Conservation (phyloP, 306 rosid genomes). For the Sechiopsis laciniata region DNA sequence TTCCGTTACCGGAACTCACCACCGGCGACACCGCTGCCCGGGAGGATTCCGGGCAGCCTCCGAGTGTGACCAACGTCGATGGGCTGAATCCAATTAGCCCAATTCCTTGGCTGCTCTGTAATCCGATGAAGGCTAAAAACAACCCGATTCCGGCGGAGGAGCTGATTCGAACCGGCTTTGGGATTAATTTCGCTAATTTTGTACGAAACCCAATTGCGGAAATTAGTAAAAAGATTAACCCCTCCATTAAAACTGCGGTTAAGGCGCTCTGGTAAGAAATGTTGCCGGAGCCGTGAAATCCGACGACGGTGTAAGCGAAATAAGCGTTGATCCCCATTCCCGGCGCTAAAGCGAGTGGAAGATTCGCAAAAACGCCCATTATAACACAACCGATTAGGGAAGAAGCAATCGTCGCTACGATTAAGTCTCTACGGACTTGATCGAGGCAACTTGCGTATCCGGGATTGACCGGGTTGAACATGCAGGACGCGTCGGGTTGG, state of each 20-base stretch:
- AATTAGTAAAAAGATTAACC: constrained; percentile 40
- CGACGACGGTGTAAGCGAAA: constrained; percentile 95
- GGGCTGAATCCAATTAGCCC: constrained; percentile 74
- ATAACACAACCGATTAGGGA: constrained; percentile 79
- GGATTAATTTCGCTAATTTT: constrained; percentile 69
- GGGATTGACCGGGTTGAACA: constrained; percentile 78
- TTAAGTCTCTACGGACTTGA: constrained; percentile 57
- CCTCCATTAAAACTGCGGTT: constrained; percentile 84
- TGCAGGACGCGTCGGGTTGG: constrained; percentile 55
- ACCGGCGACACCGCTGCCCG: constrained; percentile 68
- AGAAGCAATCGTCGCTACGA: constrained; percentile 82
- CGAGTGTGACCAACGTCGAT: constrained; percentile 63
- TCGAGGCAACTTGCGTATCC: constrained; percentile 72
- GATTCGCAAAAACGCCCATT: constrained; percentile 89
- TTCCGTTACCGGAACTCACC: constrained; percentile 47
- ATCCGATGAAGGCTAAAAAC: constrained; percentile 82
- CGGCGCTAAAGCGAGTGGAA: constrained; percentile 85
- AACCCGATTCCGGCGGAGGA: constrained; percentile 97
- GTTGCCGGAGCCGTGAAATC: constrained; percentile 90
- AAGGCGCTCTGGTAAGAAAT: constrained; percentile 72
- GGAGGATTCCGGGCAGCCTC: constrained; percentile 53
- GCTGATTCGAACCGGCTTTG: constrained; percentile 86
- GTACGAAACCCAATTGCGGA: constrained; percentile 64
- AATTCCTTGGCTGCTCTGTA: constrained; percentile 75
- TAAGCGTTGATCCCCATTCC: constrained; percentile 98